Percentiles rank a stretch among this genome's conserved stretches.
Evolutionary conservation across 805 yeast genomes (phyloP).

Genomic region (Ogataea nitratoaversa): DNA sequence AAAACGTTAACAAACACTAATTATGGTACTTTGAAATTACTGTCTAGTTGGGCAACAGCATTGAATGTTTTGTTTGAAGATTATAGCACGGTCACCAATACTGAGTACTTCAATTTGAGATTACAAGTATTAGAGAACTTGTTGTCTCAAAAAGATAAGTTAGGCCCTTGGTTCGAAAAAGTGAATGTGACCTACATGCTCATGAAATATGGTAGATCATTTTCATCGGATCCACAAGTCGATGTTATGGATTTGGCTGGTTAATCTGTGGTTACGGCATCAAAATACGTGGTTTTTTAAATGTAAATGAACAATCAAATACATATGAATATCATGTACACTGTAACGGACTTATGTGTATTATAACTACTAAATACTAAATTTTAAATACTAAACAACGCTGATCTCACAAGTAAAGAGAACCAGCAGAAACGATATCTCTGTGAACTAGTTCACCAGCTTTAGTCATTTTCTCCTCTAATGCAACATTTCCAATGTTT

Average conservation of each 20-base stretch:
- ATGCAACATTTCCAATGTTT: conserved; percentile 85
- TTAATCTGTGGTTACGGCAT: no score
- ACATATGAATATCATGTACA: no score
- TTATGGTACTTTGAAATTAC: conserved; percentile 22
- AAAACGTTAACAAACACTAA: conserved; percentile 16
- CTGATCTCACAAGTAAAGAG: conserved; percentile 70
- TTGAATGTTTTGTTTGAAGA: conserved; percentile 27
- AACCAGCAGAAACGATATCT: conserved; percentile 95
- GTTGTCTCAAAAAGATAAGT: conserved; percentile 5
- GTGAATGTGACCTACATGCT: conserved; percentile 10
- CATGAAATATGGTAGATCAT: conserved; percentile 21
- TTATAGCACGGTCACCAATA: conserved; percentile 13
- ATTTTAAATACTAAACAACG: no score
- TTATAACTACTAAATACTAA: no score
- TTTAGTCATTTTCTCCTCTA: conserved; percentile 85
- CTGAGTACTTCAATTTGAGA: conserved; percentile 21
- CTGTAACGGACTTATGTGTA: no score
- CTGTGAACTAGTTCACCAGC: conserved; percentile 85
- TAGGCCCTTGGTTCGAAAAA: conserved; percentile 22
- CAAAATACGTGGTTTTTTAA: no score
- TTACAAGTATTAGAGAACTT: conserved; percentile 16
- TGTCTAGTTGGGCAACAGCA: conserved; percentile 26
- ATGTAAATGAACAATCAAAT: no score
- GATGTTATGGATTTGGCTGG: conserved; percentile 20
- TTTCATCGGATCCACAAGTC: conserved; percentile 12